phyloP scores from a whole-genome alignment of 441 rosid genomes.

The Adansonia gregorii region DNA sequence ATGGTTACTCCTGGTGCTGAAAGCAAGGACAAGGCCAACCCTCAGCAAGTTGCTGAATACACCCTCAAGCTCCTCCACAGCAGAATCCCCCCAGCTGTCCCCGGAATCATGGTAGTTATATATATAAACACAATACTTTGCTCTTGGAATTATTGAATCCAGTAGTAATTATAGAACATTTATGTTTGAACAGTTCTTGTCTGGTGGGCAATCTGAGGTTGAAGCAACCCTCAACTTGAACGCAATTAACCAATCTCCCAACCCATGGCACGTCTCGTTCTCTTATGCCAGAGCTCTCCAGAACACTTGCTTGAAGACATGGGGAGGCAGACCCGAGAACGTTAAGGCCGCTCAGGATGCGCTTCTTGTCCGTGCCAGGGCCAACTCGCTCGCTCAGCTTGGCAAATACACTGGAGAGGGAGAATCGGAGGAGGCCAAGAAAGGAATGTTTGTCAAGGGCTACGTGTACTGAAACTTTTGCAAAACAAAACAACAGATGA shows the following conservation, averaged over 20 bases:
- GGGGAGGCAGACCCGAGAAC: slow-evolving; percentile 89
- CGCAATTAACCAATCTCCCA: slow-evolving; percentile 85
- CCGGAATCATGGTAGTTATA: slow-evolving; percentile 78
- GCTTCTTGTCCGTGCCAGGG: slow-evolving; percentile 69
- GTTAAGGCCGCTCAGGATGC: slow-evolving; percentile 79
- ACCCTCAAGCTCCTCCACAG: slow-evolving; percentile 82
- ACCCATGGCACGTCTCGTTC: slow-evolving; percentile 95
- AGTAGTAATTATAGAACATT: neutral
- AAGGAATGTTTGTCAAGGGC: slow-evolving; percentile 86
- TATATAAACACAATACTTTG: neutral
- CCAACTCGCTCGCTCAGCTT: slow-evolving; percentile 91
- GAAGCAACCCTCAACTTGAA: slow-evolving; percentile 91
- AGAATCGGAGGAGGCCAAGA: slow-evolving; percentile 92
- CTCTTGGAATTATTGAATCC: neutral
- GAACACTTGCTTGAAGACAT: slow-evolving; percentile 90
- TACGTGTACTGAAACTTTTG: slow-evolving; percentile 55
- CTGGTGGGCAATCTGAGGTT: slow-evolving; percentile 93
- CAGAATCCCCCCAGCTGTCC: slow-evolving; percentile 84
- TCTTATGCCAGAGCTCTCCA: slow-evolving; percentile 93
- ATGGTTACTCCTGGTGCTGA: slow-evolving; percentile 98
- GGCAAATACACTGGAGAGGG: slow-evolving; percentile 90
- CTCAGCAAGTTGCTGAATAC: slow-evolving; percentile 77
- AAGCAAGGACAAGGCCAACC: slow-evolving; percentile 75
- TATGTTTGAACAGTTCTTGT: slow-evolving; percentile 65
- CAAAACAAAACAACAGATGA: slow-evolving; percentile 18